Conservation (phyloP, 352 stramenopile species). For the Phytophthora vignae region DNA sequence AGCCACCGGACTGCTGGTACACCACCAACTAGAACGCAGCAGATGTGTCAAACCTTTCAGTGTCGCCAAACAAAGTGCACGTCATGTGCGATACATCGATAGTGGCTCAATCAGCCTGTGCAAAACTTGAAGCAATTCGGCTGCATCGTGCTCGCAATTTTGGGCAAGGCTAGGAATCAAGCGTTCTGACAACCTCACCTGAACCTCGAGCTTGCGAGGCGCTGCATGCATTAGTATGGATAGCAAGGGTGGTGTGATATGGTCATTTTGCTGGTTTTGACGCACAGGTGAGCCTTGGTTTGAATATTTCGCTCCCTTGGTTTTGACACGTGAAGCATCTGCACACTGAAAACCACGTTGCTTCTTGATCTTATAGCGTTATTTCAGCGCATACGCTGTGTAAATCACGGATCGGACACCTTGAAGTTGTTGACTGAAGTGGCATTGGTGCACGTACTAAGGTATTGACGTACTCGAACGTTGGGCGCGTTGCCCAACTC, state of each 20-base stretch:
- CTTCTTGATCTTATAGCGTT: neutral
- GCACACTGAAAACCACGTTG: neutral
- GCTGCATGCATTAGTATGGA: neutral
- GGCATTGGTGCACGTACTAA: no score
- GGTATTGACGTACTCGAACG: neutral
- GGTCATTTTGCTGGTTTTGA: neutral
- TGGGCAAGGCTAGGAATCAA: neutral
- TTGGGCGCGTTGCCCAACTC: no score
- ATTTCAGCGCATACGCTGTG: neutral
- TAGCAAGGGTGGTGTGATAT: neutral
- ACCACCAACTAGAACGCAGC: neutral
- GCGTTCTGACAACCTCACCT: neutral
- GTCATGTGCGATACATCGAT: no score
- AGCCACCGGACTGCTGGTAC: neutral
- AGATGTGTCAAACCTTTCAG: no score
- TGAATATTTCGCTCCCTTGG: no score
- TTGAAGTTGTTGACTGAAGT: conserved; percentile 1
- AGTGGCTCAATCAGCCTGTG: neutral
- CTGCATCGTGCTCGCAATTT: neutral
- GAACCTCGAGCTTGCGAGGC: no score
- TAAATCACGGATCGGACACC: neutral
- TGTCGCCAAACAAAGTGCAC: no score
- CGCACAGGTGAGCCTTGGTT: neutral
- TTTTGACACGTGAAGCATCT: no score
- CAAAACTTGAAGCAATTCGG: neutral